Percentiles rank a stretch among this genome's conserved stretches.
These are phyloP conservation scores for Talaromyces marneffei DNA, from an alignment of 2,329 filamentous ascomycete species.

Conservation along the genomic window DNA sequence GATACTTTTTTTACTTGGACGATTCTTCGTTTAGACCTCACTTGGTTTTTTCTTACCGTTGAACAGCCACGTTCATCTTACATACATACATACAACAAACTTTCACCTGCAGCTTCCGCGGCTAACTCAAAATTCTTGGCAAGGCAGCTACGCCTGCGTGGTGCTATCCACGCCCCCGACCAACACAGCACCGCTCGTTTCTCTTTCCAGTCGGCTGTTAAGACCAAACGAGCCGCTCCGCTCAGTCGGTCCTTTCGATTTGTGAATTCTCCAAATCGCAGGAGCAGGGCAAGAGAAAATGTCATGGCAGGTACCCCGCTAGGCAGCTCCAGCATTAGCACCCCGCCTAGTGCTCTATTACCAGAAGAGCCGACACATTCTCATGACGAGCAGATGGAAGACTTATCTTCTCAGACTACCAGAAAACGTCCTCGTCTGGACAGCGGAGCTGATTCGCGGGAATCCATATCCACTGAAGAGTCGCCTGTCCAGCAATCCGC, in stretches of 20 bases:
- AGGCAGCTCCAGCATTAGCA: slow-evolving; percentile 42
- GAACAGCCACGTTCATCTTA: not conserved
- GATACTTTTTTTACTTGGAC: too few species aligned
- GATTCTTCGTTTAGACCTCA: not conserved
- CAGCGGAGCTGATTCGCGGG: slow-evolving; percentile 35
- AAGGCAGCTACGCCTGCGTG: slow-evolving; percentile 12
- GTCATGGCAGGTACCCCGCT: slow-evolving; percentile 43
- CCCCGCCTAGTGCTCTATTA: slow-evolving; percentile 32
- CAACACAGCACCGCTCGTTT: not conserved
- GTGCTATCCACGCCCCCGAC: not conserved
- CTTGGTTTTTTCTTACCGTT: not conserved
- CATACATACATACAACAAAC: not conserved
- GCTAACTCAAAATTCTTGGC: slow-evolving; percentile 15
- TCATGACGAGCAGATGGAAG: slow-evolving; percentile 36
- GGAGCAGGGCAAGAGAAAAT: slow-evolving; percentile 29
- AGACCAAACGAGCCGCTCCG: not conserved
- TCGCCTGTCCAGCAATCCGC: slow-evolving; percentile 25
- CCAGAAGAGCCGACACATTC: slow-evolving; percentile 25
- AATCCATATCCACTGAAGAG: slow-evolving; percentile 27
- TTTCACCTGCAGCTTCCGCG: slow-evolving; percentile 13
- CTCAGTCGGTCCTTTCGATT: not conserved
- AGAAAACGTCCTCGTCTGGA: slow-evolving; percentile 46
- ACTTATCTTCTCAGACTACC: slow-evolving; percentile 32
- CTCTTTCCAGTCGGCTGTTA: not conserved
- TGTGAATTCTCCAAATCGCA: slow-evolving; percentile 3